Base-by-base conservation (phyloP, 768 basidiomycete genomes). In the Hemileccinum rubropunctum region DNA sequence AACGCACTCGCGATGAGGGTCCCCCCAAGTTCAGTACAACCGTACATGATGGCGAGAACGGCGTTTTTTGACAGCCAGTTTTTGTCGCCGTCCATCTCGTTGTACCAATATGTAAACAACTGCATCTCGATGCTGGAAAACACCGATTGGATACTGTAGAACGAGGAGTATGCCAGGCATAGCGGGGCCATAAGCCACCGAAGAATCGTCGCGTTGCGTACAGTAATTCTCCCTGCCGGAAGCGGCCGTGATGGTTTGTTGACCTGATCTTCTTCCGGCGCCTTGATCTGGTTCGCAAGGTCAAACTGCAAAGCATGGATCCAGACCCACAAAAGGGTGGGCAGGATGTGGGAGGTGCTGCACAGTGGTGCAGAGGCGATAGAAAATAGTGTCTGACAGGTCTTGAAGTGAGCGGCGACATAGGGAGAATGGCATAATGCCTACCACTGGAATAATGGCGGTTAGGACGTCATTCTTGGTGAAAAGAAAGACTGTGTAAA, bases 231-330 rank as follows among this genome's bases (percentile, higher is more conserved):
- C 1, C 70, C 71, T 11, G 76, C 61, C 0, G 77, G 77, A 20
- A 79, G 53, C 0, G 78, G 77, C 11, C 78, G 59, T 42, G 71
- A 71, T 5, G 74, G 71, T 44, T 77, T 75, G 59, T 79, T 79
- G 42, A 64, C 43, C 18, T 51, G 62, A 47, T 79, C 77, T 56
- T 79, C 77, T 13, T 70, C 69, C 5, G 69, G 66, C 7, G 65
- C 62, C 36, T 71, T 63, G 21, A 66, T 67, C 57, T 79, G 77
- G 47, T 79, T 79, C 1, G 73, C 62, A 15, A 77, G 58, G 51
- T 73, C 53, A 55, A 71, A 75, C 42, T 73, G 73, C 4, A 79
- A 59, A 9, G 75, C 57, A 50, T 79, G 78, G 0, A 75, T 39
- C 69, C 67, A 79, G 20, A 75, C 64, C 78, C 78, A 79, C 6